Evolutionary conservation across 768 basidiomycete species (phyloP).

Genomic region (Trametes cubensis): DNA sequence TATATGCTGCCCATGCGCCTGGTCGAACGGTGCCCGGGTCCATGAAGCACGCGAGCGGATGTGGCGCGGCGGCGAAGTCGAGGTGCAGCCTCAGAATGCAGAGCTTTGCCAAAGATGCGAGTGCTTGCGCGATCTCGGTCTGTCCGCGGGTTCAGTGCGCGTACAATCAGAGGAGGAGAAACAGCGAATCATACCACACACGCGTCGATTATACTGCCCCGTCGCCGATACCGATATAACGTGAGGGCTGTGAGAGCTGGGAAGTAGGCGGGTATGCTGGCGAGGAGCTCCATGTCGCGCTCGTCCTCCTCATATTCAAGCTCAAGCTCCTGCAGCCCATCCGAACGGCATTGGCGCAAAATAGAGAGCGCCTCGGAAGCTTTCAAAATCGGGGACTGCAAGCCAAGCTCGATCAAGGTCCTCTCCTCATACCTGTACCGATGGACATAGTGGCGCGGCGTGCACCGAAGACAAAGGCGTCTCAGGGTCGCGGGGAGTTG

Average conservation of each 20-base stretch:
- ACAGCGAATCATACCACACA: neutral
- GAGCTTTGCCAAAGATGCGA: neutral
- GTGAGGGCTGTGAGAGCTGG: neutral
- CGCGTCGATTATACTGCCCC: neutral
- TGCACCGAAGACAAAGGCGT: neutral
- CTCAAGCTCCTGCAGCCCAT: neutral
- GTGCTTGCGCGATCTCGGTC: neutral
- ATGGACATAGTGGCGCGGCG: slow-evolving; percentile 7
- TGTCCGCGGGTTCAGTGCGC: neutral
- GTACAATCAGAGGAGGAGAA: neutral
- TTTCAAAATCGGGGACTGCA: neutral
- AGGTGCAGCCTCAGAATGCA: neutral
- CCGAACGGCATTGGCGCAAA: neutral
- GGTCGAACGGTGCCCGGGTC: neutral
- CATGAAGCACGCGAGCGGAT: neutral
- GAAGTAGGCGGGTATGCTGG: neutral
- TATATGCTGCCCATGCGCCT: neutral
- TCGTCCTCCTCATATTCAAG: slow-evolving; percentile 9
- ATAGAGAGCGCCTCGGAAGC: neutral
- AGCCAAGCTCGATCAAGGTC: neutral
- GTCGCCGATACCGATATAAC: neutral
- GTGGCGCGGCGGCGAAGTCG: neutral
- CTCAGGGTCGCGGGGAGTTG: neutral
- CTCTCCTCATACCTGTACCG: neutral
- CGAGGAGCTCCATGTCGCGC: neutral